Evolutionary conservation across 2,329 filamentous ascomycete species (phyloP).

Genomic region (Capronia coronata): DNA sequence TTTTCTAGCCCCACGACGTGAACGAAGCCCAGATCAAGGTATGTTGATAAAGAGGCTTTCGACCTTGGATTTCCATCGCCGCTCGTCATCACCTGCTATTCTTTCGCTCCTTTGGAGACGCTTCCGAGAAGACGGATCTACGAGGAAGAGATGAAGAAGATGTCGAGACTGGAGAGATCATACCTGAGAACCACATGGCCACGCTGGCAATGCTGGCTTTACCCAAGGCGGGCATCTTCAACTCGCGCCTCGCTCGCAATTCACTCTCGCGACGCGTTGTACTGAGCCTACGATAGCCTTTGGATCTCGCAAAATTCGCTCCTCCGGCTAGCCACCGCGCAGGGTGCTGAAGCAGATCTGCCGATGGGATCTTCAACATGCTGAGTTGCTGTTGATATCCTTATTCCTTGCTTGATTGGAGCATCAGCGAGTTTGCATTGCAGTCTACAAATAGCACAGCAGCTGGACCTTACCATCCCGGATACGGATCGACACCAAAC

Average conservation of each 20-base stretch:
- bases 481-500: neutral
- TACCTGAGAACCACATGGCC: conserved; percentile 16
- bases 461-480: conserved; percentile 2
- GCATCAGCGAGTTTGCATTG: conserved; percentile 22
- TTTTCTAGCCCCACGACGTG: conserved; percentile 78
- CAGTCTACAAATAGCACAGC: conserved; percentile 9
- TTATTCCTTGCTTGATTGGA: conserved; percentile 13
- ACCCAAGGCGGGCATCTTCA: conserved; percentile 14
- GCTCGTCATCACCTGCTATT: conserved; percentile 34
- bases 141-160: conserved; percentile 9
- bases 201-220: conserved; percentile 23
- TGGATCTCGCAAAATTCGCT: conserved; percentile 13
- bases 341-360: conserved; percentile 17
- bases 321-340: conserved; percentile 24
- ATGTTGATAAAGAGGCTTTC: conserved; percentile 85
- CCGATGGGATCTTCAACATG: conserved; percentile 17
- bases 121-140: conserved; percentile 9
- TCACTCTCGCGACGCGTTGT: conserved; percentile 9
- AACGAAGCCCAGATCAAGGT: conserved; percentile 98
- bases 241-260: conserved; percentile 8
- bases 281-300: conserved; percentile 9
- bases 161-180: conserved; percentile 16
- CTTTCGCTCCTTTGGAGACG: conserved; percentile 28
- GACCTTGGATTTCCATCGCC: conserved; percentile 67
- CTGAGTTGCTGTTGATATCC: conserved; percentile 20